Evolutionary conservation across 2,329 filamentous ascomycete genomes (phyloP).

Genomic region (Blastomyces gilchristii): DNA sequence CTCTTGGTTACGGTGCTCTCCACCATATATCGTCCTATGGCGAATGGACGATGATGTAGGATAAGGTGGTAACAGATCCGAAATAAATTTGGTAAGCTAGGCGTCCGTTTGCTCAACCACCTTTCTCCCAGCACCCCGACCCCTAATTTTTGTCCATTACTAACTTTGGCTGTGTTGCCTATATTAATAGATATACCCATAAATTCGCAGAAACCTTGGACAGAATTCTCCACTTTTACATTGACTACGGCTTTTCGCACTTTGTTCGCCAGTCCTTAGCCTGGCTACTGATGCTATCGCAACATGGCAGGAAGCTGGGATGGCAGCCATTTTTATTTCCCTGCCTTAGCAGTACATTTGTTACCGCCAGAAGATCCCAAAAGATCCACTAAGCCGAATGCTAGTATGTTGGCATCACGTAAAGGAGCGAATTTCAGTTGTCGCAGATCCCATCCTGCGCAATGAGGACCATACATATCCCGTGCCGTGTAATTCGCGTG

Average conservation of each 20-base stretch:
- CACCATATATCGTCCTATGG: not conserved
- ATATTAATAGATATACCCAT: not conserved
- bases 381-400: not conserved
- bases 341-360: not conserved
- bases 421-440: not conserved
- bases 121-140: not conserved
- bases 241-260: not conserved
- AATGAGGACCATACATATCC: no score
- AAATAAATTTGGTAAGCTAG: not conserved
- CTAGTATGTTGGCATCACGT: not conserved
- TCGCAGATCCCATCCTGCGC: not conserved
- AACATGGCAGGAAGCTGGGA: not conserved
- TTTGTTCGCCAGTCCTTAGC: not conserved
- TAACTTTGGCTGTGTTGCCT: not conserved
- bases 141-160: not conserved
- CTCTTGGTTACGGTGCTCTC: not conserved
- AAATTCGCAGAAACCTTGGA: not conserved
- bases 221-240: not conserved
- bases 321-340: not conserved
- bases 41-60: not conserved
- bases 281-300: not conserved
- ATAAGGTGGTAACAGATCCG: not conserved
- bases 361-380: not conserved
- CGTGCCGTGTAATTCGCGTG: no score
- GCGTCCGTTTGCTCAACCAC: not conserved